Conservation (phyloP, 2,329 filamentous ascomycete species). For the Colletotrichum karsti region DNA sequence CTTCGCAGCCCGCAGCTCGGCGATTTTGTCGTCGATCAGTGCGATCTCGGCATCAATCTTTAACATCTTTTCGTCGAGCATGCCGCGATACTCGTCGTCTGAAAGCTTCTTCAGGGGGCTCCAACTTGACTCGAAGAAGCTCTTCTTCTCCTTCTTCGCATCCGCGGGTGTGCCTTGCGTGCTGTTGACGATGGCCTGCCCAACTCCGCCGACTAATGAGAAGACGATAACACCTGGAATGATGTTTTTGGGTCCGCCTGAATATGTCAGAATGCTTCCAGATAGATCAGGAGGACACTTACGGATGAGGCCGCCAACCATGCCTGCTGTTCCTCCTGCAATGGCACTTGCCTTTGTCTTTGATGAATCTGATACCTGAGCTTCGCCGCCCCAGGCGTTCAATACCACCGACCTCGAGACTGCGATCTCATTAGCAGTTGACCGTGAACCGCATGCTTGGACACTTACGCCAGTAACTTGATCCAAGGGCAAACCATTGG, state of each 20-base stretch:
- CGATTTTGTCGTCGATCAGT: constrained; percentile 79
- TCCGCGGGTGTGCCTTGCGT: constrained; percentile 29
- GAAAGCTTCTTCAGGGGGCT: constrained; percentile 75
- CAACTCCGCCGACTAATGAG: constrained; percentile 49
- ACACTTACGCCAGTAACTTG: constrained; percentile 76
- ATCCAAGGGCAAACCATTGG: constrained; percentile 84
- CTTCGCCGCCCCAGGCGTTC: constrained; percentile 57
- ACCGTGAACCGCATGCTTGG: background rate
- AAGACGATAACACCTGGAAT: constrained; percentile 60
- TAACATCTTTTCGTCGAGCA: constrained; percentile 77
- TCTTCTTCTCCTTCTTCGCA: constrained; percentile 46
- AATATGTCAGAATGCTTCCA: constrained; percentile 17
- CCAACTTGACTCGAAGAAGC: constrained; percentile 68
- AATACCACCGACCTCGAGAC: constrained; percentile 58
- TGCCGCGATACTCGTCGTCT: constrained; percentile 76
- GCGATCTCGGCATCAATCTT: constrained; percentile 80
- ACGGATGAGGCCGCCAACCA: constrained; percentile 66
- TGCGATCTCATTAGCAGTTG: constrained; percentile 37
- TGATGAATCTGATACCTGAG: constrained; percentile 64
- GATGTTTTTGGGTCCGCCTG: constrained; percentile 62
- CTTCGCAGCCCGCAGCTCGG: constrained; percentile 38
- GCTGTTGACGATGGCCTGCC: constrained; percentile 47
- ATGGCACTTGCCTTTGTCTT: constrained; percentile 73
- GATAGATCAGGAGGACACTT: constrained; percentile 36
- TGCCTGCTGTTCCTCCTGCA: constrained; percentile 74